These are phyloP conservation scores for Tetragonia tetragonoides DNA, from an alignment of 148 eudicot species.

Conservation along the genomic window DNA sequence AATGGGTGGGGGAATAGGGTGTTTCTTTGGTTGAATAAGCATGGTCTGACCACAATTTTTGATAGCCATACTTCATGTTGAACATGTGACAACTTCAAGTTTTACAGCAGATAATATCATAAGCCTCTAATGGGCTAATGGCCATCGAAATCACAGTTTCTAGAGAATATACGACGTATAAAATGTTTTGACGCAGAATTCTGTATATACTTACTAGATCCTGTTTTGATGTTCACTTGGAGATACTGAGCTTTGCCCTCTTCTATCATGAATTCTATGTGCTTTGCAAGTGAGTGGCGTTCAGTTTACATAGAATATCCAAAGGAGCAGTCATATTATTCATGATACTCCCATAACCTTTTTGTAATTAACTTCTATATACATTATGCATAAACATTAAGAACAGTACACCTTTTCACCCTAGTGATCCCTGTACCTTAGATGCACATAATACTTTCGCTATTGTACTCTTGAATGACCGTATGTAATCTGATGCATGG, in stretches of 20 bases:
- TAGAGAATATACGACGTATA: neutral
- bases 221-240: neutral
- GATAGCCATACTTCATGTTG: no score
- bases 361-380: neutral
- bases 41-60: neutral
- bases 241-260: neutral
- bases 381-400: neutral
- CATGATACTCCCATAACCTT: neutral
- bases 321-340: neutral
- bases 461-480: constrained; percentile 13
- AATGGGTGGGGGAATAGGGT: neutral
- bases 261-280: neutral
- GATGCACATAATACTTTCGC: neutral
- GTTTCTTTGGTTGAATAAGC: neutral
- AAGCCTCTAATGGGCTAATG: no score
- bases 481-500: constrained; percentile 30
- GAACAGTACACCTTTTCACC: neutral
- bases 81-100: no score
- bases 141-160: neutral
- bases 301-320: neutral
- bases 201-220: no score
- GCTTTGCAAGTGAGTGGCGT: neutral
- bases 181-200: no score
- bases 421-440: neutral
- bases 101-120: no score